These are phyloP conservation scores for Spiromastix sp. DNA, from an alignment of 2,329 filamentous ascomycete species.

Conservation along the genomic window DNA sequence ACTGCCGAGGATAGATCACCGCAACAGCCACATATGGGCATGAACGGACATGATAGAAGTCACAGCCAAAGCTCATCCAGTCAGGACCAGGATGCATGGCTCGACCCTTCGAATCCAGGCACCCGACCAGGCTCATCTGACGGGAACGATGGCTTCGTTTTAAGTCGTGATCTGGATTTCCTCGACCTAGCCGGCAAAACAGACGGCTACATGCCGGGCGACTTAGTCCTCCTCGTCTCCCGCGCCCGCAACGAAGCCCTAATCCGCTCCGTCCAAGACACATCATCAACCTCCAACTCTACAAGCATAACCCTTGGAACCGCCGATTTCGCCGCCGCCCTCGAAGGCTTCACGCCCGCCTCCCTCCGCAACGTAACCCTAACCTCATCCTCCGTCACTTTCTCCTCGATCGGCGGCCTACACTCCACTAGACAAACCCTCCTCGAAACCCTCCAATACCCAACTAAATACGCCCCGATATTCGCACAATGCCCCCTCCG, in stretches of 20 bases:
- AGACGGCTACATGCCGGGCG: conserved; percentile 96
- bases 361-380: conserved; percentile 90
- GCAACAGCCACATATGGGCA: conserved; percentile 22
- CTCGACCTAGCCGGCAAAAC: conserved; percentile 88
- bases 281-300: conserved; percentile 35
- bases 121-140: conserved; percentile 38
- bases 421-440: conserved; percentile 79
- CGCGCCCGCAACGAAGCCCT: conserved; percentile 86
- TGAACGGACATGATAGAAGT: conserved; percentile 26
- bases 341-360: conserved; percentile 88
- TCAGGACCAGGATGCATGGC: conserved; percentile 55
- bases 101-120: conserved; percentile 57
- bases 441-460: conserved; percentile 90
- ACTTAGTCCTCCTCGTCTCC: conserved; percentile 74
- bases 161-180: conserved; percentile 74
- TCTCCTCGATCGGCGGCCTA: conserved; percentile 83
- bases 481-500: conserved; percentile 92
- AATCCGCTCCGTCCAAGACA: conserved; percentile 63
- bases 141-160: conserved; percentile 51
- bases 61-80: conserved; percentile 15
- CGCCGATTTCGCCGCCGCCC: conserved; percentile 70
- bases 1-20: conserved; percentile 39
- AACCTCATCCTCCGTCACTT: conserved; percentile 86
- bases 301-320: conserved; percentile 55
- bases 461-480: conserved; percentile 94